Conservation (phyloP, 495 filamentous ascomycete genomes). For the Xylaria cubensis region DNA sequence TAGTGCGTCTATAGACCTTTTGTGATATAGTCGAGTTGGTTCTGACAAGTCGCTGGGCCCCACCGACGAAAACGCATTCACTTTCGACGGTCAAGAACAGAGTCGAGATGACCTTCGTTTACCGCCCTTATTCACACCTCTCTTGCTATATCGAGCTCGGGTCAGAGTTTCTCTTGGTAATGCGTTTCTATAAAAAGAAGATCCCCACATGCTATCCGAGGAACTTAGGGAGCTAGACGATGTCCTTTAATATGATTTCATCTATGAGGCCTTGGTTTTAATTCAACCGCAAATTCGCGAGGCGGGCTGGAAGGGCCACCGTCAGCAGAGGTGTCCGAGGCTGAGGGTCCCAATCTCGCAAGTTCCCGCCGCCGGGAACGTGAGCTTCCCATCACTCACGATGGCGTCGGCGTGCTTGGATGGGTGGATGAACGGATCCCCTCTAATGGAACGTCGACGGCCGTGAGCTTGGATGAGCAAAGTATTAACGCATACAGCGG, state of each 20-base stretch:
- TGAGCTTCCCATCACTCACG: slow-evolving; percentile 18
- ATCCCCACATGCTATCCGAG: slow-evolving; percentile 36
- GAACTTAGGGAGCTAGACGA: slow-evolving; percentile 38
- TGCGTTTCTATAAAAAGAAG: slow-evolving; percentile 55
- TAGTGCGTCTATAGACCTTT: slow-evolving; percentile 23
- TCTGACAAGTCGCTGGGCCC: slow-evolving; percentile 18
- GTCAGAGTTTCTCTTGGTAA: slow-evolving; percentile 30
- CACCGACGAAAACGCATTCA: slow-evolving; percentile 17
- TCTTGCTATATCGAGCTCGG: slow-evolving; percentile 17
- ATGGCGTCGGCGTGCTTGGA: slow-evolving; percentile 32
- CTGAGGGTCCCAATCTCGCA: slow-evolving; percentile 37
- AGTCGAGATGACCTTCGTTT: slow-evolving; percentile 11
- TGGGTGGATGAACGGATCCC: neutral
- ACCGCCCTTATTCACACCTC: slow-evolving; percentile 19
- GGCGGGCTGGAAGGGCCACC: slow-evolving; percentile 40
- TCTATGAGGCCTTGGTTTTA: slow-evolving; percentile 47
- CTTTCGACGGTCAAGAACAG: neutral
- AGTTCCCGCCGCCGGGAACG: slow-evolving; percentile 31
- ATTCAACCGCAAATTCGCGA: slow-evolving; percentile 58
- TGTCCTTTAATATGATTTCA: slow-evolving; percentile 54
- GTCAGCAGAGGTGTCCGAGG: slow-evolving; percentile 29
- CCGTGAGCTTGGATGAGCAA: slow-evolving; percentile 13
- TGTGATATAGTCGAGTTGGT: slow-evolving; percentile 13
- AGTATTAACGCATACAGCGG: slow-evolving; percentile 14
- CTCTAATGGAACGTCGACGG: slow-evolving; percentile 13